Evolutionary conservation across 2,329 filamentous ascomycete genomes (phyloP).

Genomic region (Scopulariopsis brevicaulis): DNA sequence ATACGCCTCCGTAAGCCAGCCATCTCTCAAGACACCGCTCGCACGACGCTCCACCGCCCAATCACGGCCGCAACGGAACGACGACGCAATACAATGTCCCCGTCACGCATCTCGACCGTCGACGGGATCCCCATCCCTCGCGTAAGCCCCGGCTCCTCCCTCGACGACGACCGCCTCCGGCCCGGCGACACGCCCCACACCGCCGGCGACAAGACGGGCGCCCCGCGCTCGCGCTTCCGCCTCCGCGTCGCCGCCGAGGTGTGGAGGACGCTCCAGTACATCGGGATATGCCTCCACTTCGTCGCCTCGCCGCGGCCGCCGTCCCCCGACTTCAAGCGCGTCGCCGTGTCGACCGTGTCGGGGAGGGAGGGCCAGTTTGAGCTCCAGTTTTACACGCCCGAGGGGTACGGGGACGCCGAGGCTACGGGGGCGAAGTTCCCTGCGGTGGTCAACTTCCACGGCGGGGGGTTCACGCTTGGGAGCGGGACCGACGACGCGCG

Average conservation of each 20-base stretch:
- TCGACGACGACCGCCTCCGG: not conserved
- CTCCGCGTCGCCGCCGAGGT: not conserved
- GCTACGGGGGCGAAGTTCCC: constrained; percentile 19
- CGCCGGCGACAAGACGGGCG: not conserved
- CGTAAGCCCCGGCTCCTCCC: not conserved
- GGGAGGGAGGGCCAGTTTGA: not conserved
- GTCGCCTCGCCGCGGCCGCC: not conserved
- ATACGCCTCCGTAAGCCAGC: too few relatives aligned
- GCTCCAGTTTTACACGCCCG: constrained; percentile 1
- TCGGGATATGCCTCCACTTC: constrained; percentile 2
- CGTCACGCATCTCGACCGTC: not conserved
- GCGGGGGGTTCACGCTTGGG: constrained; percentile 55
- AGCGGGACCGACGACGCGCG: constrained; percentile 51
- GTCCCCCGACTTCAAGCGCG: not conserved
- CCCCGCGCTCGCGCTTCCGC: not conserved
- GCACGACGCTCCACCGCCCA: too few relatives aligned
- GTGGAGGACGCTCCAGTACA: constrained; percentile 1
- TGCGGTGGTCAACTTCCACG: constrained; percentile 55
- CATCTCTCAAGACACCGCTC: too few relatives aligned
- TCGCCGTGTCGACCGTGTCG: not conserved
- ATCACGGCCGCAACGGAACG: too few relatives aligned
- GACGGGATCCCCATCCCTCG: constrained; percentile 2
- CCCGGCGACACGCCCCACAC: not conserved
- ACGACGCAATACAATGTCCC: too few relatives aligned
- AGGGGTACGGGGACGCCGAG: constrained; percentile 2